Evolutionary conservation across 192 early-diverging fungal genomes (phyloP).

Genomic region (Jimgerdemannia flammicorona): DNA sequence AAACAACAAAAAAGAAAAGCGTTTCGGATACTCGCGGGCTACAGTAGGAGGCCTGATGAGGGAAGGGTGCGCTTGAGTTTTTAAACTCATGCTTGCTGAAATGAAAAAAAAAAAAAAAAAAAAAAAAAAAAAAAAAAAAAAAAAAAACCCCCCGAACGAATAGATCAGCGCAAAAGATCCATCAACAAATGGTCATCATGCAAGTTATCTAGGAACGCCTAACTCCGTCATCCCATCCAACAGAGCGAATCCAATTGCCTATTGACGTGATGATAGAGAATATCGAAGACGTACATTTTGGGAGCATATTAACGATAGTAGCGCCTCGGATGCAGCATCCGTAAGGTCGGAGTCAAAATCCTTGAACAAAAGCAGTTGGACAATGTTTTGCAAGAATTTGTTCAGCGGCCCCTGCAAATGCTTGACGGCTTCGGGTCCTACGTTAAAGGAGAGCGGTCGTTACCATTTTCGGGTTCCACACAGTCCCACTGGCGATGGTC

Average conservation of each 20-base stretch:
- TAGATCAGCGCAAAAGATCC: too few relatives aligned
- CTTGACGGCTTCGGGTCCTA: conserved; percentile 12
- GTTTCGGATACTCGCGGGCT: conserved; percentile 71
- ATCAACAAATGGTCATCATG: too few relatives aligned
- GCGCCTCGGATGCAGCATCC: conserved; percentile 54
- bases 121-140: too few relatives aligned
- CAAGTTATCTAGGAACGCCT: too few relatives aligned
- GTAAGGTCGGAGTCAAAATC: conserved; percentile 59
- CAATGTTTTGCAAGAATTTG: conserved; percentile 43
- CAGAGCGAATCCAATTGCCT: background rate
- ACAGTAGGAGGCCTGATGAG: conserved; percentile 48
- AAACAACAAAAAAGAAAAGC: too few relatives aligned
- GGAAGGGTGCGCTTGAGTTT: background rate
- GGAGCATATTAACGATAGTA: conserved; percentile 49
- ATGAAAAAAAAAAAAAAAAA: background rate
- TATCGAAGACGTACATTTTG: background rate
- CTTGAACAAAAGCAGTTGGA: conserved; percentile 59
- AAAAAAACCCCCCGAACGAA: too few relatives aligned
- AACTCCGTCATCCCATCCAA: conserved; percentile 31
- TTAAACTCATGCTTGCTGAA: background rate
- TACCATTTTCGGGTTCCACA: background rate
- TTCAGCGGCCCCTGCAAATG: conserved; percentile 39
- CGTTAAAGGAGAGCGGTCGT: background rate
- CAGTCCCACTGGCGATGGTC: background rate
- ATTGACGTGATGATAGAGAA: too few relatives aligned